Conservation (phyloP, 345 rosid species). For the Brassica rapa region DNA sequence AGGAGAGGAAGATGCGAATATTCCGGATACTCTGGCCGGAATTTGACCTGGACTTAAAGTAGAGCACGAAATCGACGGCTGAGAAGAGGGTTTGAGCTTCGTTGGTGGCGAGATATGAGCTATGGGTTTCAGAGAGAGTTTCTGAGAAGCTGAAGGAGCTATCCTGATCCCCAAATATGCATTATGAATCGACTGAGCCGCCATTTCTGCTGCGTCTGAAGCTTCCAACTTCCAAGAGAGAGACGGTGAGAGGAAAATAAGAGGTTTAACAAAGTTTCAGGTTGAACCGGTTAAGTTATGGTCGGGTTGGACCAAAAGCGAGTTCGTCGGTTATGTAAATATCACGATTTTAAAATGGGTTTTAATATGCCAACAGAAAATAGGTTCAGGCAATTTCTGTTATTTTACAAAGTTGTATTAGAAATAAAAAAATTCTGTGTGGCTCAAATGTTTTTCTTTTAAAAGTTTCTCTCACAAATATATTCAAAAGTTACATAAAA, state of each 20-base stretch:
- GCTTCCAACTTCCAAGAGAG: constrained; percentile 20
- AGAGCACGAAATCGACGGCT: constrained; percentile 25
- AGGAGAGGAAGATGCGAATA: constrained; percentile 41
- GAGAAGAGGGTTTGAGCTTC: constrained; percentile 25
- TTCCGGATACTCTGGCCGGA: constrained; percentile 24
- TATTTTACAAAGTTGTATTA: too few species aligned
- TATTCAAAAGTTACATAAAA: too few species aligned
- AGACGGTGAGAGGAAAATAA: background rate
- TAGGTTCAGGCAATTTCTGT: too few species aligned
- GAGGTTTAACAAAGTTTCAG: constrained; percentile 13
- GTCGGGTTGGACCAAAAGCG: background rate
- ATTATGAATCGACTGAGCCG: constrained; percentile 36
- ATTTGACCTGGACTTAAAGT: constrained; percentile 14
- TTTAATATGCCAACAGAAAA: too few species aligned
- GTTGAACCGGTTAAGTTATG: background rate
- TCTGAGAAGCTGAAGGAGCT: constrained; percentile 31
- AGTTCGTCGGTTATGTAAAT: background rate
- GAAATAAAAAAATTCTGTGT: too few species aligned
- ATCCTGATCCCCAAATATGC: constrained; percentile 33
- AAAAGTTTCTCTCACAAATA: too few species aligned
- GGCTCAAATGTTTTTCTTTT: too few species aligned
- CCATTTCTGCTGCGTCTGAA: constrained; percentile 36
- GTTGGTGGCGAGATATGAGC: constrained; percentile 23
- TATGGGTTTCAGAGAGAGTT: constrained; percentile 33
- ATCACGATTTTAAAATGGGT: too few species aligned